Conservation (phyloP, 306 rosid species). For the Neltuma alba region DNA sequence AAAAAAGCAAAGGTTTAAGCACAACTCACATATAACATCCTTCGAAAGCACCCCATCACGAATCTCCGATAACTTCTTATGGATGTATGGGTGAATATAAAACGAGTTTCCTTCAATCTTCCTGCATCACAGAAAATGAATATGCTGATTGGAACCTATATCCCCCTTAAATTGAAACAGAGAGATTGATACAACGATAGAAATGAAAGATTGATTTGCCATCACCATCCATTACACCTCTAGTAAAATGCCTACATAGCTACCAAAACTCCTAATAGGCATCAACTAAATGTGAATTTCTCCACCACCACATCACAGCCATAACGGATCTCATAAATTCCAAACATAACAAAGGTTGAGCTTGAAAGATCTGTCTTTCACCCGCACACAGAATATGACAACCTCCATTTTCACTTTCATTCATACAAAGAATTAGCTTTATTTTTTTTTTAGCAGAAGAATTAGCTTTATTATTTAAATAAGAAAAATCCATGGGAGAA, state of each 20-base stretch:
- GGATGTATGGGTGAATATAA: constrained; percentile 67
- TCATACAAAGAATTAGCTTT: background rate
- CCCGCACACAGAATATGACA: background rate
- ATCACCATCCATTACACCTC: no score
- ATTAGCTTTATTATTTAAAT: no score
- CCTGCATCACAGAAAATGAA: constrained; percentile 52
- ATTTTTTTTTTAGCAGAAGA: no score
- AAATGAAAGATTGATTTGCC: no score
- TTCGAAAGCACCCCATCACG: constrained; percentile 44
- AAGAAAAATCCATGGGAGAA: no score
- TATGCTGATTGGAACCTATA: constrained; percentile 14
- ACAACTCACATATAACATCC: constrained; percentile 43
- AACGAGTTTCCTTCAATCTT: constrained; percentile 48
- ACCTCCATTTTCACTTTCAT: background rate
- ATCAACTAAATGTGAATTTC: background rate
- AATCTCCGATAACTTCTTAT: constrained; percentile 52
- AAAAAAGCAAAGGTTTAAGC: constrained; percentile 34
- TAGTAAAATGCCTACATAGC: background rate
- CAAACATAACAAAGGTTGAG: background rate
- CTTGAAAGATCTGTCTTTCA: background rate
- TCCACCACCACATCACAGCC: background rate
- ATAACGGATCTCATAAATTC: background rate
- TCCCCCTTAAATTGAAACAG: background rate
- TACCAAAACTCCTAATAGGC: background rate
- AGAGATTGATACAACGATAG: background rate